Evolutionary conservation across 2,329 filamentous ascomycete species (phyloP), one percentile per base, ranked within the genome.

Genomic region (Aspergillus tanneri): DNA sequence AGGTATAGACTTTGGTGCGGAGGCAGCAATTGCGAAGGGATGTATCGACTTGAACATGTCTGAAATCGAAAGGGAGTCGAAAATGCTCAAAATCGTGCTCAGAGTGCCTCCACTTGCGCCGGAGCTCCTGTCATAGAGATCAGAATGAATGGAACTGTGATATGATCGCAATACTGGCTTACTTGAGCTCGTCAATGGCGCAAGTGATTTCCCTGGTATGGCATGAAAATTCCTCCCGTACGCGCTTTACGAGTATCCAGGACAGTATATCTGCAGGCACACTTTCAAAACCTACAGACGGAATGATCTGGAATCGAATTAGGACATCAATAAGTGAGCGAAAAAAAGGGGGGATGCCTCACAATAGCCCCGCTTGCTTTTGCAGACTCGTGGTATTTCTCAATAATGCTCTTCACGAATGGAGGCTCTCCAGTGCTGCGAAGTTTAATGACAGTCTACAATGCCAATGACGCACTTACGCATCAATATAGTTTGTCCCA

Each of bases 401-500:
- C 66, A 47, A 85, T 75, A 70, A 86, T 83, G 38, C 81, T 75
- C 53, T 77, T 76, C 30, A 84, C 73, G 83, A 83, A 87, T 2
- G 81, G 80, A 0, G 79, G 76, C 62, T 86, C 83, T 39, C 83
- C 84, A 4, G 83, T 85, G 39, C 75, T 76, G 46, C 27, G 50
- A 37, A 23, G 18, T 43, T 54, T 23, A 47, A 38, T 41, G 23
- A 36, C 28, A 35, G 16, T n/a, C n/a, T n/a, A n/a, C n/a, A n/a
- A n/a, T n/a, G n/a, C n/a, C n/a, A n/a, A n/a, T n/a, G n/a, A n/a
- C n/a, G 32, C 11, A 59, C 71, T 59, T 59, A 77, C 72, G 77
- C 79, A 63, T 87, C 84, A 46, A 87, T 67, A 59, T 87, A 87
- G 63, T 87, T 83, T 3, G 84, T 87, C 5, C 84, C 83, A 54